Conservation (phyloP, 345 rosid genomes). For the Limnanthes douglasii region DNA sequence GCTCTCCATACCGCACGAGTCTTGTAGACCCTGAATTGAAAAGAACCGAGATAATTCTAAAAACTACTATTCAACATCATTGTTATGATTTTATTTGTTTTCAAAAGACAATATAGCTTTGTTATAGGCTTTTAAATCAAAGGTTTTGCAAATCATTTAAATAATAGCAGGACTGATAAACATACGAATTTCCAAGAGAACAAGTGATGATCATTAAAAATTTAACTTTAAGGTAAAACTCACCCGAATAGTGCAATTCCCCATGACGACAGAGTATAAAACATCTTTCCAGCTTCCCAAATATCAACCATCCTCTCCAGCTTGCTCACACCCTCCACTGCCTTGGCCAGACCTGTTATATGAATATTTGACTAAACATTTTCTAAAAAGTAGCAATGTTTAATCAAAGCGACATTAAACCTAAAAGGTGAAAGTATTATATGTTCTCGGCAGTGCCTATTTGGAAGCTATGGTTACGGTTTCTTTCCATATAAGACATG, state of each 20-base stretch:
- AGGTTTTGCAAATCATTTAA: background rate
- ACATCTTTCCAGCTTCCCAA: constrained; percentile 84
- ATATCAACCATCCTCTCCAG: constrained; percentile 52
- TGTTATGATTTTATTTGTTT: background rate
- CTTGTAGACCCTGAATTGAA: constrained; percentile 39
- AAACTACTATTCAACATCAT: background rate
- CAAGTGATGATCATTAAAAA: background rate
- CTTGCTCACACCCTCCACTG: constrained; percentile 47
- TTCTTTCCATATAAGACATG: too few relatives aligned
- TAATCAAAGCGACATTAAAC: too few relatives aligned
- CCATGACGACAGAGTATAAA: constrained; percentile 73
- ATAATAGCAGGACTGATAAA: background rate
- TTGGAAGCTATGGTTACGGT: too few relatives aligned
- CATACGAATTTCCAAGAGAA: background rate
- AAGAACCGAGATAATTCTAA: background rate
- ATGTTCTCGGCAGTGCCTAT: too few relatives aligned
- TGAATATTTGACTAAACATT: background rate
- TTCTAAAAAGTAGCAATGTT: background rate
- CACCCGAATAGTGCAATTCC: constrained; percentile 86
- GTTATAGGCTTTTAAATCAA: background rate
- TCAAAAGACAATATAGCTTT: background rate
- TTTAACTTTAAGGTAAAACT: constrained; percentile 3
- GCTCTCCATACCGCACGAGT: constrained; percentile 44
- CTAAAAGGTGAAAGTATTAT: too few relatives aligned
- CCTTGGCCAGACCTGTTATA: constrained; percentile 52